Evolutionary conservation across 768 basidiomycete genomes (phyloP).

Genomic region (button mushroom (Agaricus bisporus)): DNA sequence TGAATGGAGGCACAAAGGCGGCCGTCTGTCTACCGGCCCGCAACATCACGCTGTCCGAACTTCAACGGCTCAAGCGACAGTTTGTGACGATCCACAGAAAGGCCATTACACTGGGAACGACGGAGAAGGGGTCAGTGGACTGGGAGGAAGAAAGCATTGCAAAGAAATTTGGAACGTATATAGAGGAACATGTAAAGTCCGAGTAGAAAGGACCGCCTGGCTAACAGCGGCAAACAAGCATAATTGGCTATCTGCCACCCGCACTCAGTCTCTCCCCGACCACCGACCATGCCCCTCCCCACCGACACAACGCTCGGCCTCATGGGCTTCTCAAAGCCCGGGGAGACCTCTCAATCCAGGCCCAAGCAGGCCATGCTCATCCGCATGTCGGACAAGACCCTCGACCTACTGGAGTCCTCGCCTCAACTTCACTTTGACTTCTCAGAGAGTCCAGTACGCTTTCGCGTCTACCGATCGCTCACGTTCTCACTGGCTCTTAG

Average conservation of each 20-base stretch:
- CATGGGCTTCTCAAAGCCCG: slow-evolving; percentile 49
- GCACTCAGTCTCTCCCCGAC: not conserved
- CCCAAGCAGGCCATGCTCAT: slow-evolving; percentile 74
- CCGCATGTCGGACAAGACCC: slow-evolving; percentile 65
- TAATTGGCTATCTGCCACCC: slow-evolving; percentile 1
- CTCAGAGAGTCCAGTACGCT: slow-evolving; percentile 50
- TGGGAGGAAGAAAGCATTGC: slow-evolving; percentile 72
- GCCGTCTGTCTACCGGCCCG: slow-evolving; percentile 61
- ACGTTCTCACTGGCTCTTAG: slow-evolving; percentile 25
- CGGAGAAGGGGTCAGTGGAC: slow-evolving; percentile 69
- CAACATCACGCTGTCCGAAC: slow-evolving; percentile 74
- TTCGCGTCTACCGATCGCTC: not conserved
- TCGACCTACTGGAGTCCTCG: slow-evolving; percentile 57
- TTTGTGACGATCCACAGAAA: slow-evolving; percentile 89
- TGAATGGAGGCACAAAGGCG: slow-evolving; percentile 36
- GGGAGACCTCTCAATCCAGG: slow-evolving; percentile 48
- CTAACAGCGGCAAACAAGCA: slow-evolving; percentile 9
- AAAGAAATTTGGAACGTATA: slow-evolving; percentile 62
- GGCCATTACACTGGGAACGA: slow-evolving; percentile 77
- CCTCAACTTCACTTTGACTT: slow-evolving; percentile 57
- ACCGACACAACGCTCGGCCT: slow-evolving; percentile 47
- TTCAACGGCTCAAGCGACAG: slow-evolving; percentile 87
- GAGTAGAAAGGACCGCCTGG: slow-evolving; percentile 13
- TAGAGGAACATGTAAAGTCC: slow-evolving; percentile 61
- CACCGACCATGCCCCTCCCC: slow-evolving; percentile 60